These are phyloP conservation scores for Colletotrichum sp. DNA, from an alignment of 2,329 filamentous ascomycete species.

Conservation along the genomic window DNA sequence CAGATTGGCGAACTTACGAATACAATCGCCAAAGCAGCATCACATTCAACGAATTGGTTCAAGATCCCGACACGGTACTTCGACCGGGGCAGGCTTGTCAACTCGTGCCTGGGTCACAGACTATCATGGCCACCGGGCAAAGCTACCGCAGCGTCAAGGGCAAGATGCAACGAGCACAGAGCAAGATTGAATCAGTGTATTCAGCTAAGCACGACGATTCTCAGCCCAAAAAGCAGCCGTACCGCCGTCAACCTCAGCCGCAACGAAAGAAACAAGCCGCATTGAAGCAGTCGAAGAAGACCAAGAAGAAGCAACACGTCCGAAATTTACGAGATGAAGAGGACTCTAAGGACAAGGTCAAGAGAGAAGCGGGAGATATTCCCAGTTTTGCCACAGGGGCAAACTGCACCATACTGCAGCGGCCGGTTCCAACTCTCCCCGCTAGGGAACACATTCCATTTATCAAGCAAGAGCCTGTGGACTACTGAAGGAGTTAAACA, in stretches of 20 bases:
- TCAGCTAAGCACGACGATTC: background rate
- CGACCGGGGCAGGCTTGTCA: background rate
- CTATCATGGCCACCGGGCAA: background rate
- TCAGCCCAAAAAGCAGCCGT: background rate
- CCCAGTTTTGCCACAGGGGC: background rate
- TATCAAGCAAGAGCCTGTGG: background rate
- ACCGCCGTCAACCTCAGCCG: background rate
- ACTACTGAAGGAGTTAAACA: background rate
- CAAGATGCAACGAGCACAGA: background rate
- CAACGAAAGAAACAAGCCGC: background rate
- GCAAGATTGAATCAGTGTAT: background rate
- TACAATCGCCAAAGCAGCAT: background rate
- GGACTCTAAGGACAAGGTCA: background rate
- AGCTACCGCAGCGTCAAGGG: too few relatives aligned
- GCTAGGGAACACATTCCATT: background rate
- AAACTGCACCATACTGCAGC: background rate
- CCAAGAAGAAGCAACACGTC: background rate
- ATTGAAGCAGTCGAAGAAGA: background rate
- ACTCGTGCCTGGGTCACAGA: background rate
- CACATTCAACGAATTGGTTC: background rate
- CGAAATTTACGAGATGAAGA: background rate
- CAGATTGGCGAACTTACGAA: background rate
- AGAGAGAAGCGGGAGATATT: background rate
- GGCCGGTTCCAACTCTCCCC: background rate
- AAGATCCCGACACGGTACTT: background rate